Conservation (phyloP, 768 basidiomycete species). For the Termitomyces sp. region DNA sequence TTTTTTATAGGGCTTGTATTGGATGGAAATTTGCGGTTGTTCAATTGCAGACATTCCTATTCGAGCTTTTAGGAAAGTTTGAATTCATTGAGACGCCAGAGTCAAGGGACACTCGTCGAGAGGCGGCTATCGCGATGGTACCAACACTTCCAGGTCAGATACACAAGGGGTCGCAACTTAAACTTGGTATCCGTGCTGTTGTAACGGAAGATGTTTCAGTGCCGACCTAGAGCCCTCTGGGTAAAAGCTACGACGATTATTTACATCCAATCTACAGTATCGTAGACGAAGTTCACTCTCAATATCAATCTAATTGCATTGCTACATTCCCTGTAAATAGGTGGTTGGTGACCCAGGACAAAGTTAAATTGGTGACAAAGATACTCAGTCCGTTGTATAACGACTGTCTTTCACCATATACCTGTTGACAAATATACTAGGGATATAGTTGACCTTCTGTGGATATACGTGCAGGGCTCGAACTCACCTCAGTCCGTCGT, state of each 20-base stretch:
- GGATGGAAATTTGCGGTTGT: slow-evolving; percentile 37
- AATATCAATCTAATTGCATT: too few relatives aligned
- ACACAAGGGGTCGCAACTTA: slow-evolving; percentile 37
- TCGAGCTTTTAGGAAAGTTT: slow-evolving; percentile 48
- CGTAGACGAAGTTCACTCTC: too few relatives aligned
- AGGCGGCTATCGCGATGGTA: slow-evolving; percentile 36
- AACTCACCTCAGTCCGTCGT: too few relatives aligned
- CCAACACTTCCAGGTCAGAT: slow-evolving; percentile 36
- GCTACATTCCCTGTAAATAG: too few relatives aligned
- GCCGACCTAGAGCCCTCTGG: neutral
- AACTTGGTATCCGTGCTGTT: slow-evolving; percentile 29
- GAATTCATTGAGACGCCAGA: slow-evolving; percentile 41
- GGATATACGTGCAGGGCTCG: too few relatives aligned
- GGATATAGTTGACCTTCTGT: too few relatives aligned
- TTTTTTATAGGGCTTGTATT: slow-evolving; percentile 23
- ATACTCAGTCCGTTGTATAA: too few relatives aligned
- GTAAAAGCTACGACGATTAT: neutral
- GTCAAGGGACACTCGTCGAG: slow-evolving; percentile 28
- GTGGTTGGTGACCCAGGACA: too few relatives aligned
- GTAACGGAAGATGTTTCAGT: slow-evolving; percentile 18
- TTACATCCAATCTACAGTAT: neutral
- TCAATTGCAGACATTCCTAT: slow-evolving; percentile 54
- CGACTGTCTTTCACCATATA: too few relatives aligned
- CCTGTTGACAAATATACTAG: too few relatives aligned
- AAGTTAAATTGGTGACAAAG: too few relatives aligned